Evolutionary conservation across 192 early-diverging fungal species (phyloP), one percentile per base, ranked within the genome.

Genomic region (Backusella morwellensis): DNA sequence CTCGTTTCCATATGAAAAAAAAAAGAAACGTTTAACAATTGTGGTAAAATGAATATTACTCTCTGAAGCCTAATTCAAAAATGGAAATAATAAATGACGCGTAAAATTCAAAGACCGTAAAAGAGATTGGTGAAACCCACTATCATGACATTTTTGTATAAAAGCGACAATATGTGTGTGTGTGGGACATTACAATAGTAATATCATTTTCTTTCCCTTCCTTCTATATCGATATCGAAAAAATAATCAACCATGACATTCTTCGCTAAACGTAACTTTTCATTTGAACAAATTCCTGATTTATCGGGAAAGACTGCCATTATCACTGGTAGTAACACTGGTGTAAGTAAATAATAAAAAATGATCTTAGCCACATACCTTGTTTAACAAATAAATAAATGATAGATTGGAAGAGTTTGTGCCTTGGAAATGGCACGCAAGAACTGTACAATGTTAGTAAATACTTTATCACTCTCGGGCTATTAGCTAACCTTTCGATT

Each of bases 241-340:
- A 50, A 50, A 17, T 56, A 4, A 29, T 29, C 3, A 29, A 12
- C 9, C 11, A 63, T 63, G 56, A 11, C 56, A 63, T 29, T 63
- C 12, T 63, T 26, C 23, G 56, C 47, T 50, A 50, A 26, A 29
- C 56, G 35, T 68, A 35, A 35, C 32, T 36, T 34, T 35, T 35
- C 35, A 34, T 38, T 77, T 0, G 78, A 84, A 14, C 38, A 76
- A 8, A 84, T 81, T 21, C 80, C 83, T 32, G 77, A 82, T 52
- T 75, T 84, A 21, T 63, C 73, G 3, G 83, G 81, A 26, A 87
- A 84, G 67, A 72, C 81, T 34, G 81, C 82, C 32, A 77, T 88
- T 34, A 80, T 88, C 6, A 88, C 85, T 26, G 88, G 88, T 9
- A 82, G 79, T 11, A 88, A 84, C 50, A 59, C 80, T 12, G 88